Conservation (phyloP, 202 grass and related monocot species). For the Carex sylvatica region DNA sequence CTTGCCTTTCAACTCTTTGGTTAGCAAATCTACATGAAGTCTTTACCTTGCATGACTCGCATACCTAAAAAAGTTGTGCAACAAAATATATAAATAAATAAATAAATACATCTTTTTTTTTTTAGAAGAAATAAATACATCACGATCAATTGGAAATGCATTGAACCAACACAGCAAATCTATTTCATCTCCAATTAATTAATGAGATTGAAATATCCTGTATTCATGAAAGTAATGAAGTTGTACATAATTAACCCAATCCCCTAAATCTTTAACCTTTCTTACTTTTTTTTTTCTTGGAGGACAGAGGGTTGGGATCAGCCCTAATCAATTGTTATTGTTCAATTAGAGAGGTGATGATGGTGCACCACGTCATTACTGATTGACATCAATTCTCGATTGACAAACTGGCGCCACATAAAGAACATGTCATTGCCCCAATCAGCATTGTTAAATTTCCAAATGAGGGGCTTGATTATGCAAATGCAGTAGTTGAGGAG, state of each 20-base stretch:
- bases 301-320: too few species aligned
- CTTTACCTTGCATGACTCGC: constrained; percentile 60
- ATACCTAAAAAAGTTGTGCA: constrained; percentile 40
- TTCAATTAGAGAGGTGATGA: neutral
- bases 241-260: too few species aligned
- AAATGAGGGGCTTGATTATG: too few species aligned
- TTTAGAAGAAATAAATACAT: neutral
- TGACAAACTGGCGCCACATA: too few species aligned
- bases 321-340: neutral
- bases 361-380: neutral
- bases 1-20: constrained; percentile 47
- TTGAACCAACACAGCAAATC: neutral
- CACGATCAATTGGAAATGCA: neutral
- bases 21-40: constrained; percentile 65
- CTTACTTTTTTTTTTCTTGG: too few species aligned
- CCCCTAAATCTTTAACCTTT: too few species aligned
- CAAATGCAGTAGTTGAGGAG: too few species aligned
- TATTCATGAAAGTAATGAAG: too few species aligned
- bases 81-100: constrained; percentile 17
- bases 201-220: neutral
- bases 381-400: neutral
- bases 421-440: too few species aligned
- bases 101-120: neutral
- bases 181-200: too few species aligned
- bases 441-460: too few species aligned